Evolutionary conservation across 768 basidiomycete genomes (phyloP).

Genomic region (Psilocybe sp.): DNA sequence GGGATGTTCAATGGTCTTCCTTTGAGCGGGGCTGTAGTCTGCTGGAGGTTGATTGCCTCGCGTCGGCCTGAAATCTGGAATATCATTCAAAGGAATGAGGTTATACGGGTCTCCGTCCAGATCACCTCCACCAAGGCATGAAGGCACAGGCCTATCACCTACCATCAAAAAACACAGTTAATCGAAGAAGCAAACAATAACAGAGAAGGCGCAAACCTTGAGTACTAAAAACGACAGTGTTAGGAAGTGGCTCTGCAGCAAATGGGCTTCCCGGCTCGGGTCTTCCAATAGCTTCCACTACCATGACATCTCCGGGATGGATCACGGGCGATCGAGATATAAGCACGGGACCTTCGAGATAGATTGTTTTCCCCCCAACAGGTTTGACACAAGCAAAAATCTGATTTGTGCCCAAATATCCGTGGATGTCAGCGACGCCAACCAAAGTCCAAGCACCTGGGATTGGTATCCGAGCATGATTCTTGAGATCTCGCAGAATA

Average conservation of each 20-base stretch:
- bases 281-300: constrained; percentile 54
- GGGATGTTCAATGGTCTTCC: constrained; percentile 40
- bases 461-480: constrained; percentile 65
- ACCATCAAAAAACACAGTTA: neutral
- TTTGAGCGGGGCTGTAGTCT: constrained; percentile 45
- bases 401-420: constrained; percentile 47
- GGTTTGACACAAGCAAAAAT: constrained; percentile 61
- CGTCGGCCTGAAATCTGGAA: constrained; percentile 31
- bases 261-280: constrained; percentile 55
- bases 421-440: constrained; percentile 67
- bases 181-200: neutral
- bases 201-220: constrained; percentile 35
- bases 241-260: constrained; percentile 44
- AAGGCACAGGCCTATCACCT: constrained; percentile 61
- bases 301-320: constrained; percentile 66
- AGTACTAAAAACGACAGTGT: constrained; percentile 65
- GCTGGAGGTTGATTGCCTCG: constrained; percentile 33
- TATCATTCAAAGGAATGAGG: constrained; percentile 38
- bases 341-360: constrained; percentile 51
- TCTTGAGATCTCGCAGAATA: constrained; percentile 61
- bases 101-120: constrained; percentile 66
- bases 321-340: constrained; percentile 67
- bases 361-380: constrained; percentile 33
- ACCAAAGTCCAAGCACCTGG: constrained; percentile 64
- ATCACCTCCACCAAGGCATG: constrained; percentile 67